These are phyloP conservation scores for Eimeria acervulina DNA, from an alignment of 169 alveolate species.

Conservation along the genomic window DNA sequence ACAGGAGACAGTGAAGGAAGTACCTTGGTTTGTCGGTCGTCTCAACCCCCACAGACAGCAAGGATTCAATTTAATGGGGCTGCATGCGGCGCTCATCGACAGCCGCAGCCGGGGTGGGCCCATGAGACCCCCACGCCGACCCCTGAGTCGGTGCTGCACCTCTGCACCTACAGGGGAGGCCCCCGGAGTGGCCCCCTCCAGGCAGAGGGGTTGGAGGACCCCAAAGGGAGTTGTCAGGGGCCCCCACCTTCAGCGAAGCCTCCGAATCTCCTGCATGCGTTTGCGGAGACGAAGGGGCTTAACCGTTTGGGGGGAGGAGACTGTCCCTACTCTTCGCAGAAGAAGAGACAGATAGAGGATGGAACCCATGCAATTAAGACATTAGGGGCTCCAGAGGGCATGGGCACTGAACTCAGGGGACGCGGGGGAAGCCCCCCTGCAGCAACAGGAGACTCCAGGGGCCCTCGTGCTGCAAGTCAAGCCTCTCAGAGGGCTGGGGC, in stretches of 20 bases:
- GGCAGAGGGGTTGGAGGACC: constrained; percentile 11
- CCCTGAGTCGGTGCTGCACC: constrained; percentile 43
- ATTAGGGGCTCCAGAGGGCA: not conserved
- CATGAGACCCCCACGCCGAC: not conserved
- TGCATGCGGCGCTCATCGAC: not conserved
- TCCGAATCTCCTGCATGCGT: constrained; percentile 16
- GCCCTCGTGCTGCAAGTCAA: not conserved
- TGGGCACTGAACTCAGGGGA: not conserved
- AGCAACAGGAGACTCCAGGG: not conserved
- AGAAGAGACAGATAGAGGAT: not conserved
- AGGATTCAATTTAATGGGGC: not conserved
- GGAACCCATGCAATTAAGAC: not conserved
- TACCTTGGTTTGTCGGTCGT: not conserved
- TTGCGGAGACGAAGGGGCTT: constrained; percentile 1
- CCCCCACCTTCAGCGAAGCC: constrained; percentile 11
- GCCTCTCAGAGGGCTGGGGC: not conserved
- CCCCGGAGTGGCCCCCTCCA: not conserved
- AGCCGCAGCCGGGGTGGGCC: not conserved
- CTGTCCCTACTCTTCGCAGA: not conserved
- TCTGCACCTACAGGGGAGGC: constrained; percentile 54
- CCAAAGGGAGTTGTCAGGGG: not conserved
- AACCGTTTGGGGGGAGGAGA: not conserved
- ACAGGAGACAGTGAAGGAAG: not conserved
- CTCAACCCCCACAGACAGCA: not conserved
- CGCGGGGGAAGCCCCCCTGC: not conserved